Evolutionary conservation across 2,329 filamentous ascomycete genomes (phyloP), one percentile per base, ranked within the genome.

Genomic region (Xylogone sp.): DNA sequence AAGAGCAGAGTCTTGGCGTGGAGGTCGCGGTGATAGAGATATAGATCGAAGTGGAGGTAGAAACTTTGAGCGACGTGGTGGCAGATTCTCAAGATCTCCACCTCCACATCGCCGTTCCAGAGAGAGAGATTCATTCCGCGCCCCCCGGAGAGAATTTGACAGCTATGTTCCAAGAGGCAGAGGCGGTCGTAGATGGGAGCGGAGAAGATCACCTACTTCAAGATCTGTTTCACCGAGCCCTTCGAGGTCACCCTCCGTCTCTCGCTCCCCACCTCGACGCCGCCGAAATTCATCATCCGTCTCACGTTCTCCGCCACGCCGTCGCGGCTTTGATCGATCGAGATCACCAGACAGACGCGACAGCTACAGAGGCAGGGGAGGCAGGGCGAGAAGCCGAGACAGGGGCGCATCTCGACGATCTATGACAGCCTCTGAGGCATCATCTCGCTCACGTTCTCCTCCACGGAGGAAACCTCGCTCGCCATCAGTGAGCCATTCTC

Each of bases 1-100:
- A 50, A 73, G 78, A 54, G 75, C 75, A 42, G 75, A 75, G 19
- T 58, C 60, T 21, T 56, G 61, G 39, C 57, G 59, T 34, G 80
- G 82, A 53, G 81, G 79, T 71, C 73, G 80, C 53, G 74, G 77
- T 49, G 70, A 72, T 24, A 75, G 78, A 39, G 76, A 82, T 54
- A 72, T 79, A 56, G 75, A 75, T 46, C 56, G 59, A 18, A 51
- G 56, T 19, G 56, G 55, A 46, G 54, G 57, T 4, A 59, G 63
- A 53, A 60, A 56, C 80, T 70, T 71, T 53, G 68, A 70, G 50
- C 63, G 72, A 54, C 74, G 77, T 45, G 73, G 72, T 20, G 72
- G 73, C 42, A 69, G 72, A 31, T 66, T 64, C 21, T 71, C 70
- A 12, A 70, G 72, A 51, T 76, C 75, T 2, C 68, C 66, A 8